Evolutionary conservation across 345 rosid genomes (phyloP), one percentile per base, ranked within the genome.

Genomic region (Excoecaria cochinchinensis): DNA sequence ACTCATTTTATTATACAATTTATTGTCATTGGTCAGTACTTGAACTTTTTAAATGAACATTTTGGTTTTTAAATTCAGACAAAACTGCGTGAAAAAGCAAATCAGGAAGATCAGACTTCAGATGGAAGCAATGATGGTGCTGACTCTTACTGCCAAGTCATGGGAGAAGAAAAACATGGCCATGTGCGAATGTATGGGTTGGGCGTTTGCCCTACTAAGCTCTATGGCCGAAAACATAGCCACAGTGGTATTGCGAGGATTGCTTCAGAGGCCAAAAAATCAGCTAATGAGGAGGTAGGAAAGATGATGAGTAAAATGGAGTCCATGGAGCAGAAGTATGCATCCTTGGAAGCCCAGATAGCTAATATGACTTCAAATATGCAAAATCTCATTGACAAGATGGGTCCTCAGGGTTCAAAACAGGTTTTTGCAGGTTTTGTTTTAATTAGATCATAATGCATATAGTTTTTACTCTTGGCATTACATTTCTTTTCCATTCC

Each of bases 241-340:
- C 79, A 58, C 58, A 22, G 4, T 53, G 59, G 72, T 59, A 68
- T 75, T 13, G 15, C 60, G 58, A 69, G n/a, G 38, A 74, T 84
- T 24, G 83, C 78, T 21, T 61, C 38, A 39, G 86, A 80, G 53
- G 80, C 77, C 69, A 80, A 83, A 64, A 83, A 42, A 36, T 75
- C 70, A 21, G 77, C 84, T 10, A 70, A 58, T 40, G 76, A 70
- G 44, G 82, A 81, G 61, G 82, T 78, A 72, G 70, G 24, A 69
- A 84, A 61, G 80, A 74, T 76, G 76, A 46, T 71, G 11, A 72
- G 14, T 25, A 84, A 84, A 78, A 71, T 84, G 80, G 86, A 81
- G 77, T 75, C 76, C 19, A 63, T 84, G 82, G 86, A 84, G 78
- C 66, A 84, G 50, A 84, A 78, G 52, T 75, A 70, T 63, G 62